Evolutionary conservation across 2,329 filamentous ascomycete genomes (phyloP), one percentile per base, ranked within the genome.

Genomic region (Nemania sp.): DNA sequence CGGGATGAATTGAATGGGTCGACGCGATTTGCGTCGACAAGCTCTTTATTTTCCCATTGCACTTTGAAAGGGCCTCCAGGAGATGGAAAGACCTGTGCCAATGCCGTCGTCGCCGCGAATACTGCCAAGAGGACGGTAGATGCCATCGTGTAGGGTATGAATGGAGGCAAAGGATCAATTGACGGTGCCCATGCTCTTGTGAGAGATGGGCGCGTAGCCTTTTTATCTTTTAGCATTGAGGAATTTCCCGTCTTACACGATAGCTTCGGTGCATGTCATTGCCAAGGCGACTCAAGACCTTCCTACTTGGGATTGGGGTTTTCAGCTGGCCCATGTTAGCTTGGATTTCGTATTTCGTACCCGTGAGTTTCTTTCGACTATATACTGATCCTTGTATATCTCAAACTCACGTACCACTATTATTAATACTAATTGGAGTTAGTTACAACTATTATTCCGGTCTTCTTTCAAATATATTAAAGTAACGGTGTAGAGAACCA

Each of bases 1-100:
- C 59, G 64, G 6, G 67, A 64, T 5, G 67, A 43, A 20, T 69
- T 69, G 56, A 69, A 67, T 8, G 67, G 67, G 38, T 69, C 67
- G 51, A 67, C 55, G 29, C 67, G 67, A 24, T 38, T 8, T 13
- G 51, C 41, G 41, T 69, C 67, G 11, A 67, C 43, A 8, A 69
- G 67, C 26, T 69, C 64, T 38, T 63, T 67, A 15, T 69, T 69
- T 38, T 63, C 43, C 64, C 67, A 69, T 45, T 58, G 64, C 15
- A 69, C 60, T 54, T 38, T 62, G n/a, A 43, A 69, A 3, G 67
- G 67, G 1, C 67, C 67, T 20, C 64, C 64, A 2, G 60, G 29
- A 15, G 54, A 20, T n/a, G 67, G 64, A 29, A 69, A 69, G 41
- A 67, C 67, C 47, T 67, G 67, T 5, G 60, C 67, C 13, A 60